Evolutionary conservation across 2,329 filamentous ascomycete species (phyloP).

Genomic region (Aureobasidium sp.): DNA sequence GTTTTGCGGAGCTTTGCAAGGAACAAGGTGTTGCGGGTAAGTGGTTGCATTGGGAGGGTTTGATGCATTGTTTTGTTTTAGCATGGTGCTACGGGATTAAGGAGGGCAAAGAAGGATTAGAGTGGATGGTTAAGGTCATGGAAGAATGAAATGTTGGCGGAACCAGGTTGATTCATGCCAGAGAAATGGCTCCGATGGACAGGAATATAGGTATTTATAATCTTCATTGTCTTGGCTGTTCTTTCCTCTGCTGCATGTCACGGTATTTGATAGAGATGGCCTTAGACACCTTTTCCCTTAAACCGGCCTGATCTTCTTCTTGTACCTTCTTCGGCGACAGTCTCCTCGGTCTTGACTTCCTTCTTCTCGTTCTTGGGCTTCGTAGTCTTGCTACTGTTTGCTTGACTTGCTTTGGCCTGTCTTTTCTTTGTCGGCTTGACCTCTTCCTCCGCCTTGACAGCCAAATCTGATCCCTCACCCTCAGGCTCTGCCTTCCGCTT

Average conservation of each 20-base stretch:
- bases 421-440: neutral
- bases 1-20: constrained; percentile 42
- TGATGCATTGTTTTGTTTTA: constrained; percentile 56
- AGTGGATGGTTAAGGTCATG: constrained; percentile 40
- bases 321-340: neutral
- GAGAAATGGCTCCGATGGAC: neutral
- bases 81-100: constrained; percentile 42
- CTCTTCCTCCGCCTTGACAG: neutral
- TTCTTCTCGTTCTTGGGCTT: constrained; percentile 2
- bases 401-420: neutral
- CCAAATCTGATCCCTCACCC: neutral
- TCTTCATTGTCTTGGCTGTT: neutral
- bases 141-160: neutral
- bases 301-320: constrained; percentile 1
- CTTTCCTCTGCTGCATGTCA: neutral
- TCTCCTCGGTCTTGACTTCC: constrained; percentile 46
- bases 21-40: constrained; percentile 41
- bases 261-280: neutral
- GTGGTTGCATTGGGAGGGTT: constrained; percentile 53
- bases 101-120: constrained; percentile 41
- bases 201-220: neutral
- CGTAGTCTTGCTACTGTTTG: neutral
- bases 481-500: neutral
- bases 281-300: neutral
- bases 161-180: too few relatives aligned